Base-by-base conservation (phyloP, 495 filamentous ascomycete species). In the Lepidopterella palustris region DNA sequence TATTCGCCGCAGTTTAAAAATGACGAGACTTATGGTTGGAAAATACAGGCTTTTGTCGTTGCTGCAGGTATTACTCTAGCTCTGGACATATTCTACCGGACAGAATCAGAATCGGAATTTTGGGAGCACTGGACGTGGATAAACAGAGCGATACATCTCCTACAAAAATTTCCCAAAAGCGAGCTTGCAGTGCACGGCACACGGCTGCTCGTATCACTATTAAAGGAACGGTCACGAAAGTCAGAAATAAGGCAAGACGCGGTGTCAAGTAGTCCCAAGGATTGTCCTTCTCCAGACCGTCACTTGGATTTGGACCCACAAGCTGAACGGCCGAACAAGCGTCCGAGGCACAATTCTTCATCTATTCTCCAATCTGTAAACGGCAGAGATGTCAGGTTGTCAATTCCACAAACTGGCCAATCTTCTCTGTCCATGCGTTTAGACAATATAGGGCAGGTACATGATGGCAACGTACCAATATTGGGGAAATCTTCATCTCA, bases 31-130 rank as follows among this genome's bases (percentile, higher is more conserved):
- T n/a, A n/a, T n/a, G n/a, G n/a, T n/a, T n/a, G n/a, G n/a, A n/a
- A n/a, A n/a, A n/a, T n/a, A n/a, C n/a, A n/a, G n/a, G n/a, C 79
- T 8, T 79, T 82, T 57, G 75, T 78, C n/a, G 75, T 82, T 26
- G 79, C 79, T 24, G 78, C 80, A 0, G 77, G 63, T 21, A 74
- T 78, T 6, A 75, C 73, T 25, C 28, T 78, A 25, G 70, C 68
- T n/a, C 61, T 78, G 11, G 76, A 78, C 55, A 68, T 77, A 13
- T 73, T 76, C 31, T 70, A 77, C 59, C 68, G 71, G 10, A 57
- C 68, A 9, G 62, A 54, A 4, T 51, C 62, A 45, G 69, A 74
- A n/a, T 62, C 57, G 5, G 73, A 77, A 61, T 59, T 62, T 10
- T 53, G 59, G 1, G 70, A 77, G 39, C 65, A 78, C 50, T 69